A percentile compares a stretch with the other conserved stretches of the same genome.
These are phyloP conservation scores for Aspergillus fructus DNA, from an alignment of 2,329 filamentous ascomycete genomes.

Conservation along the genomic window DNA sequence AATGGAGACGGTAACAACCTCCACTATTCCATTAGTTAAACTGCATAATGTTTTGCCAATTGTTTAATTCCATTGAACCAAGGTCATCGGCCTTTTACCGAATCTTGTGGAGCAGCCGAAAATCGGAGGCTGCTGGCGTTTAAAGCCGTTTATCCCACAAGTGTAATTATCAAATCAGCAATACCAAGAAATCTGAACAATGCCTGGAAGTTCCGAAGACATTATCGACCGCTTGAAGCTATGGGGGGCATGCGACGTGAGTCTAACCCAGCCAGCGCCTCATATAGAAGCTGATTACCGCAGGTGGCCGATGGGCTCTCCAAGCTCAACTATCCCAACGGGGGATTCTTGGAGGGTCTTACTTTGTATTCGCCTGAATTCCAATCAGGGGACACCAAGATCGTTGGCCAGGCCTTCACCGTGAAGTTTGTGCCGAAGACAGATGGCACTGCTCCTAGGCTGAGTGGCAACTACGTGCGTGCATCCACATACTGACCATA, in stretches of 20 bases:
- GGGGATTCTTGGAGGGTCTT: constrained; percentile 56
- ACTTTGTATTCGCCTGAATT: constrained; percentile 56
- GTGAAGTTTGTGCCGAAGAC: constrained; percentile 49
- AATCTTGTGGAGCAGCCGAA: background rate
- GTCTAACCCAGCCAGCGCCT: background rate
- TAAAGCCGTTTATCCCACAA: background rate
- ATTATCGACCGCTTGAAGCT: background rate
- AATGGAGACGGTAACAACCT: too few relatives aligned
- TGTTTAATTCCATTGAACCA: too few relatives aligned
- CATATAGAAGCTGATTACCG: background rate
- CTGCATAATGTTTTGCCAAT: too few relatives aligned
- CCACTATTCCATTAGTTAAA: too few relatives aligned
- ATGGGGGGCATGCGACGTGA: background rate
- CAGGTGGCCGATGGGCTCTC: constrained; percentile 3
- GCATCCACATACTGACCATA: background rate
- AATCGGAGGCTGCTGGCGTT: background rate
- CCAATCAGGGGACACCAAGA: constrained; percentile 53
- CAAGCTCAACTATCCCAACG: constrained; percentile 29
- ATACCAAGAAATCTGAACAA: background rate
- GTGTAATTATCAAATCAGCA: background rate
- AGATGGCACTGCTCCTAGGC: constrained; percentile 31
- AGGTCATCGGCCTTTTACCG: background rate
- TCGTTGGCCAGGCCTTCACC: constrained; percentile 56
- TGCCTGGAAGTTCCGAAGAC: background rate
- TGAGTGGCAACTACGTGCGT: background rate